Percentiles rank a stretch among this genome's conserved stretches.
Evolutionary conservation across 768 basidiomycete species (phyloP).

Genomic region (Leccinum subgranulosum): DNA sequence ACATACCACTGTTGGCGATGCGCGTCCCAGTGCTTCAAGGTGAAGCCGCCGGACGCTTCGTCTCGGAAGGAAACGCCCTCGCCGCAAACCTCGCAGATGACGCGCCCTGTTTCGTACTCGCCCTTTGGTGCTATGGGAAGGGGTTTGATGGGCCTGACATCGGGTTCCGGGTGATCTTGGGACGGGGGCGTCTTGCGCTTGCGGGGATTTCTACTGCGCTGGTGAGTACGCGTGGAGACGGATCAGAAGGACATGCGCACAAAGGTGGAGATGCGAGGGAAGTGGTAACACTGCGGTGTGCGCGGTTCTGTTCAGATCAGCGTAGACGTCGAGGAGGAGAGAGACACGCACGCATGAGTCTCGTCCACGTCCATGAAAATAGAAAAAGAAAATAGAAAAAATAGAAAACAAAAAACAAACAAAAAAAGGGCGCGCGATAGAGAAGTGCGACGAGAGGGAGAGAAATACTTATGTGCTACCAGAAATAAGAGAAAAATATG

Average conservation of each 20-base stretch:
- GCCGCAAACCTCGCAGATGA: constrained; percentile 65
- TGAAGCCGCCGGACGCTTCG: constrained; percentile 59
- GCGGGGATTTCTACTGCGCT: constrained; percentile 31
- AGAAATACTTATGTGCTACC: constrained; percentile 27
- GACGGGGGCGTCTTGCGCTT: constrained; percentile 39
- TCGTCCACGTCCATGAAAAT: constrained; percentile 17
- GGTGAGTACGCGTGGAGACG: constrained; percentile 13
- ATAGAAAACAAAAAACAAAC: constrained; percentile 1
- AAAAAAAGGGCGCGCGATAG: constrained; percentile 5
- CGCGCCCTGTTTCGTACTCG: constrained; percentile 65
- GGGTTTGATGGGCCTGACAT: constrained; percentile 7
- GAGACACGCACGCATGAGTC: constrained; percentile 16
- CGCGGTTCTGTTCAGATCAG: constrained; percentile 16
- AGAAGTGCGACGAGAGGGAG: constrained; percentile 13
- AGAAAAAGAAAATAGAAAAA: constrained; percentile 1
- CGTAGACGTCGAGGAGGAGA: neutral
- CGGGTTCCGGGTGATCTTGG: constrained; percentile 16
- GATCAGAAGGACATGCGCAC: constrained; percentile 23
- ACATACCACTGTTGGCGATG: constrained; percentile 61
- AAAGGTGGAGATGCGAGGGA: constrained; percentile 12
- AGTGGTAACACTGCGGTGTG: constrained; percentile 9
- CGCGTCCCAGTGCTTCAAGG: constrained; percentile 65
- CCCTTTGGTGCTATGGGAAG: constrained; percentile 28
- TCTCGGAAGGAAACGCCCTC: constrained; percentile 65
- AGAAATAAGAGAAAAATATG: constrained; percentile 39